Conservation (phyloP, 2,329 filamentous ascomycete genomes). For the Dendryphion nanum region DNA sequence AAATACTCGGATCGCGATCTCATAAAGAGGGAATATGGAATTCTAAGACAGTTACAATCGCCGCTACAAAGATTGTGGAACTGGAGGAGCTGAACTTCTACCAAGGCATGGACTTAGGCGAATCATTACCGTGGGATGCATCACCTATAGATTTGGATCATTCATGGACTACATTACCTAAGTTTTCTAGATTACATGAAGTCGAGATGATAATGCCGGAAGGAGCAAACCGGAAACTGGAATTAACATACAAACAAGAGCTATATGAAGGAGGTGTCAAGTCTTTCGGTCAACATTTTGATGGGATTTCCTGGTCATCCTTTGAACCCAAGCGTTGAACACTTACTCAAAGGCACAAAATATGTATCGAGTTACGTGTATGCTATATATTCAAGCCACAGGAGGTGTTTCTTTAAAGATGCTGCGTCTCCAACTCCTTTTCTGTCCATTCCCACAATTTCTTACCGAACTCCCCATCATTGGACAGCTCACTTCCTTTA, state of each 20-base stretch:
- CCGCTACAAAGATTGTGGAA: slow-evolving; percentile 40
- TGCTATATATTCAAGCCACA: no score
- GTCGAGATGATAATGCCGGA: background rate
- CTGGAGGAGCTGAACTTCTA: slow-evolving; percentile 10
- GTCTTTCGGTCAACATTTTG: no score
- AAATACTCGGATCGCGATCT: slow-evolving; percentile 24
- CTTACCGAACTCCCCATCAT: slow-evolving; percentile 8
- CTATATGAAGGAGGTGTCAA: no score
- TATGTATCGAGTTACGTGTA: no score
- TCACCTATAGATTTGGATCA: background rate
- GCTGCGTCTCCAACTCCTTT: no score
- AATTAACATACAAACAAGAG: no score
- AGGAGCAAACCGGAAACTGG: no score
- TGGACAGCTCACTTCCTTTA: slow-evolving; percentile 2
- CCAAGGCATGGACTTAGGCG: background rate
- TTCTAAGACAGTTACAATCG: slow-evolving; percentile 23
- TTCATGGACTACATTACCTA: background rate
- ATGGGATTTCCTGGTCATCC: no score
- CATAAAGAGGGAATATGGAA: slow-evolving; percentile 48
- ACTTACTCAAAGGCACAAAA: no score
- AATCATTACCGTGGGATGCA: background rate
- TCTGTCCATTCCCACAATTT: slow-evolving; percentile 22
- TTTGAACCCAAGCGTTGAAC: no score
- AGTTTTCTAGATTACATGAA: background rate
- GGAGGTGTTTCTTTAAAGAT: no score